Conservation (phyloP, 139 green algal species). For the Chlamydomonas schloesseri region DNA sequence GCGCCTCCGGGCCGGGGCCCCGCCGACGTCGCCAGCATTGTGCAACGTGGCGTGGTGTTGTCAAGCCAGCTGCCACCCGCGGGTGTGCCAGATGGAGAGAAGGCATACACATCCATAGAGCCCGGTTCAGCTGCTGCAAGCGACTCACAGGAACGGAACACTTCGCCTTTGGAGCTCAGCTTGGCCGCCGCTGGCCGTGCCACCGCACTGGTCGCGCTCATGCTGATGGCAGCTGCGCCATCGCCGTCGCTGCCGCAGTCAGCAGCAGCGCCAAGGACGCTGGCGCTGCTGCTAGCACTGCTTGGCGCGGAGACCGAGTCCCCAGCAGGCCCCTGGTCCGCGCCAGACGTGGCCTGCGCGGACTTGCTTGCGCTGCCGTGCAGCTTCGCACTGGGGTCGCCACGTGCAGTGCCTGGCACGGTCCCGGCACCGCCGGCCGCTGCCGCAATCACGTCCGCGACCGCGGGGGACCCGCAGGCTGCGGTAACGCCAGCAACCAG, state of each 20-base stretch:
- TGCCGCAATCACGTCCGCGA: no score
- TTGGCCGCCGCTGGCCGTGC: background rate
- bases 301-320: background rate
- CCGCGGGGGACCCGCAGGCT: no score
- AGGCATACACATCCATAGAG: background rate
- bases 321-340: no score
- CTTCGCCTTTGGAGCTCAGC: background rate
- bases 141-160: slow-evolving; percentile 22
- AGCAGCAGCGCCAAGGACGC: background rate
- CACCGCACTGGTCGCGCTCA: background rate
- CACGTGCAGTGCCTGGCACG: no score
- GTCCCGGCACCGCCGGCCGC: no score
- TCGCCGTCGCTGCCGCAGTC: background rate
- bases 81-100: background rate
- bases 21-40: no score
- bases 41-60: background rate
- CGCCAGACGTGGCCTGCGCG: no score
- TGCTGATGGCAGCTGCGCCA: background rate
- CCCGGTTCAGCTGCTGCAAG: background rate
- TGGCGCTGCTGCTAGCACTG: background rate
- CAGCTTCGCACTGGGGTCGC: no score
- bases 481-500: no score
- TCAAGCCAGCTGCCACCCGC: background rate
- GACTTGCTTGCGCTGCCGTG: no score
- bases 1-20: no score